A percentile compares a stretch with the other conserved stretches of the same genome.
Evolutionary conservation across 1,284 basidiomycete species (phyloP).

Genomic region (Leccinum fuscescens): DNA sequence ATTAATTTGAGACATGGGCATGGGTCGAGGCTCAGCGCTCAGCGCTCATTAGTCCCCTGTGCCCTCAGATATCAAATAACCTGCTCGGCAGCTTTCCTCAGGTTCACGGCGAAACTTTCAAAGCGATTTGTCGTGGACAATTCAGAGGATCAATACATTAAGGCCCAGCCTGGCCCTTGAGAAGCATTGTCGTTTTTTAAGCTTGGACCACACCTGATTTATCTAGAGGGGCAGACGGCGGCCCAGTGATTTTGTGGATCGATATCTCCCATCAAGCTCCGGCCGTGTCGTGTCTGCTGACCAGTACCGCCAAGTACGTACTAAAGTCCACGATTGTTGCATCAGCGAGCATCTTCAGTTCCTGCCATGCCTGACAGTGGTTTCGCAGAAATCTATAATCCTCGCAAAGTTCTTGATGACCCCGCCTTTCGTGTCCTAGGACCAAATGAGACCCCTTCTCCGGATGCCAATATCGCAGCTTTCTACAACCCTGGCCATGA

Average conservation of each 20-base stretch:
- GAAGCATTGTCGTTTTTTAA: neutral
- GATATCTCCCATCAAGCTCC: neutral
- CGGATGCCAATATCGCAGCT: constrained; percentile 52
- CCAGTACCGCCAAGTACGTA: neutral
- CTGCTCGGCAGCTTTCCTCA: neutral
- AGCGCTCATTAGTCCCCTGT: neutral
- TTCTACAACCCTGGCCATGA: constrained; percentile 61
- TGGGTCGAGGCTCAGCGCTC: neutral
- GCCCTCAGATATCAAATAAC: neutral
- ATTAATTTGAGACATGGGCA: neutral
- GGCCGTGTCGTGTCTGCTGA: constrained; percentile 14
- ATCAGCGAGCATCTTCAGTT: neutral
- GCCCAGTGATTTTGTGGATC: neutral
- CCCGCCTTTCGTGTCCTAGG: constrained; percentile 50
- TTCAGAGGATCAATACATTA: no score
- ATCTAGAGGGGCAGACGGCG: neutral
- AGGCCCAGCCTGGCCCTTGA: neutral
- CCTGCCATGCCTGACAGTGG: constrained; percentile 24
- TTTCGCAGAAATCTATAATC: constrained; percentile 46
- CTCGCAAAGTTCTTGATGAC: constrained; percentile 51
- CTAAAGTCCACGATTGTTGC: neutral
- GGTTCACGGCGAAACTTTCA: neutral
- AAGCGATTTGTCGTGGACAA: neutral
- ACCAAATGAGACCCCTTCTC: constrained; percentile 44
- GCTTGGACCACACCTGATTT: neutral